Percentiles rank a stretch among this genome's conserved stretches.
Evolutionary conservation across 768 basidiomycete genomes (phyloP).

Genomic region (Hysterangium stoloniferum): DNA sequence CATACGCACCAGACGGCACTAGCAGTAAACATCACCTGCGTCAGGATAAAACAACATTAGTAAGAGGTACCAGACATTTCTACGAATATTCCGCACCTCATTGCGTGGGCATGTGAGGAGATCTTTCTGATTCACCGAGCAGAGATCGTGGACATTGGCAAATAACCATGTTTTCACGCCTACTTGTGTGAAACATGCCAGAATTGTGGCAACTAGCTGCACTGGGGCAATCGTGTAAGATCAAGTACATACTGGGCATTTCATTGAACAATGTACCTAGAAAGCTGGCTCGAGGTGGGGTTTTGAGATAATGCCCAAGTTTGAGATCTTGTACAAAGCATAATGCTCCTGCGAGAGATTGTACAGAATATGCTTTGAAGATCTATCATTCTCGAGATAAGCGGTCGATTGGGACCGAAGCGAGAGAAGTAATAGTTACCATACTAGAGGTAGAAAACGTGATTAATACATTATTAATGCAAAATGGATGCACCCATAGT

Average conservation of each 20-base stretch:
- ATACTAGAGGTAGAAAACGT: not conserved
- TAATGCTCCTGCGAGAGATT: slow-evolving; percentile 23
- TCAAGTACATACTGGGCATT: no score
- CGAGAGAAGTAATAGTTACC: not conserved
- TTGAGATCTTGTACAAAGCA: slow-evolving; percentile 28
- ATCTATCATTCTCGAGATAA: slow-evolving; percentile 20
- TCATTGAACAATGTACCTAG: slow-evolving; percentile 19
- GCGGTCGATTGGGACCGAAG: not conserved
- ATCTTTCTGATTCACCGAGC: slow-evolving; percentile 23
- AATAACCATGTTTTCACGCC: slow-evolving; percentile 33
- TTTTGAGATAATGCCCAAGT: slow-evolving; percentile 42
- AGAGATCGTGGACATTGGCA: slow-evolving; percentile 30
- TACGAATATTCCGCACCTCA: slow-evolving; percentile 30
- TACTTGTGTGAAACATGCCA: slow-evolving; percentile 31
- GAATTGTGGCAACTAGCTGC: slow-evolving; percentile 26
- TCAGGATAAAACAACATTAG: not conserved
- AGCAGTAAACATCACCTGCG: slow-evolving; percentile 78
- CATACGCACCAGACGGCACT: slow-evolving; percentile 77
- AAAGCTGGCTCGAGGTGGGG: slow-evolving; percentile 37
- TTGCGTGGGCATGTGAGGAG: slow-evolving; percentile 32
- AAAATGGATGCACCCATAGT: not conserved
- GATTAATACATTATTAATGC: no score
- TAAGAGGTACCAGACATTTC: slow-evolving; percentile 7
- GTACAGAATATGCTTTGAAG: slow-evolving; percentile 30
- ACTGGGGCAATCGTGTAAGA: slow-evolving; percentile 16